These are phyloP conservation scores for Flaveria linearis DNA, from an alignment of 129 eudicot genomes.

Conservation along the genomic window DNA sequence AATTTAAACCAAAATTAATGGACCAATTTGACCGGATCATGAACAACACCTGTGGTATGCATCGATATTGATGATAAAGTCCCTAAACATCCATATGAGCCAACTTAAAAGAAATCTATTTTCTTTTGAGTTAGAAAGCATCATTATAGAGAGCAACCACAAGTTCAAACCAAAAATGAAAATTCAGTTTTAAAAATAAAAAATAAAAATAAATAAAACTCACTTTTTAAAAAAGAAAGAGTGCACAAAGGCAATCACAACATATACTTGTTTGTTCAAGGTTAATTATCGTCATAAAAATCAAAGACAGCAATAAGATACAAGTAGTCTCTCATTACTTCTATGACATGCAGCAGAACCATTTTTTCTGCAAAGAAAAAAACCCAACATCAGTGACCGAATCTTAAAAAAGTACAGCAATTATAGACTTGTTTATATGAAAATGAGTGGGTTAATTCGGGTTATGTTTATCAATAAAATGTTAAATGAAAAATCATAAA, in stretches of 20 bases:
- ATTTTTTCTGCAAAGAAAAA: conserved; percentile 52
- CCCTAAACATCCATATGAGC: not conserved
- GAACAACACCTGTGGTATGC: not conserved
- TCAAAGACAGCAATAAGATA: conserved; percentile 38
- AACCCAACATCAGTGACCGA: not conserved
- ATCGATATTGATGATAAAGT: not conserved
- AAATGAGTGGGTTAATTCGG: not conserved
- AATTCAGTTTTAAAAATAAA: not conserved
- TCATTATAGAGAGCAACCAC: too few relatives aligned
- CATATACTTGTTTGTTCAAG: conserved; percentile 32
- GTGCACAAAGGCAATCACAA: conserved; percentile 28
- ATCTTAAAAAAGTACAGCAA: not conserved
- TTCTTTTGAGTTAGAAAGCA: too few relatives aligned
- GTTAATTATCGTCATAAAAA: conserved; percentile 30
- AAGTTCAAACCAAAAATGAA: not conserved
- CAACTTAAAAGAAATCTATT: not conserved
- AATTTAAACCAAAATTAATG: not conserved
- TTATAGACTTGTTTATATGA: not conserved
- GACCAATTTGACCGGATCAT: not conserved
- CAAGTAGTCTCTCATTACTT: conserved; percentile 40
- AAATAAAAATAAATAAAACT: not conserved
- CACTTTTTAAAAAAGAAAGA: conserved; percentile 19
- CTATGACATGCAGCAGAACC: conserved; percentile 67
- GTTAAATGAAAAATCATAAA: not conserved
- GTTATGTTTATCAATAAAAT: not conserved